A percentile compares a stretch with the other conserved stretches of the same genome.
Evolutionary conservation across 805 yeast genomes (phyloP).

Genomic region (Kregervanrija fluxuum): DNA sequence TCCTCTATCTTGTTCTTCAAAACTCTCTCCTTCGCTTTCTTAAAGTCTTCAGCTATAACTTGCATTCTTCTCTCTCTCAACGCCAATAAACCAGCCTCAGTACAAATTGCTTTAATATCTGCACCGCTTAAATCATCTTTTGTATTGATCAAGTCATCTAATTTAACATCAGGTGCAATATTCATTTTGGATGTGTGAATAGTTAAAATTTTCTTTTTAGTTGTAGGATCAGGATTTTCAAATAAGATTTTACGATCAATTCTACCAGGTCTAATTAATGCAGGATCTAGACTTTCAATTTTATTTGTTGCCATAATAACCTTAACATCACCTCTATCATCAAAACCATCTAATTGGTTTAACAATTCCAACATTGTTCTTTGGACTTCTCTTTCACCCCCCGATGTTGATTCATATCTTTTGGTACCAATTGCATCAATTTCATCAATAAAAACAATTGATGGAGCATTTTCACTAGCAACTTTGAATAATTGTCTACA

Average conservation of each 20-base stretch:
- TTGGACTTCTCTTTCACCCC: slow-evolving; percentile 96
- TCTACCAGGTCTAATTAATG: slow-evolving; percentile 94
- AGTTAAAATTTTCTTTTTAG: slow-evolving; percentile 85
- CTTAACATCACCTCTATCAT: slow-evolving; percentile 94
- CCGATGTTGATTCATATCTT: slow-evolving; percentile 85
- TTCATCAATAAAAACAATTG: slow-evolving; percentile 97
- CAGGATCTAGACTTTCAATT: slow-evolving; percentile 91
- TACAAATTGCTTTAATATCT: slow-evolving; percentile 94
- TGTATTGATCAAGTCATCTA: slow-evolving; percentile 80
- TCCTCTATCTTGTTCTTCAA: slow-evolving; percentile 96
- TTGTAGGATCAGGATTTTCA: slow-evolving; percentile 90
- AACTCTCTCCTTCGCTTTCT: slow-evolving; percentile 89
- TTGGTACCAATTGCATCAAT: slow-evolving; percentile 99
- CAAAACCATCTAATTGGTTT: slow-evolving; percentile 95
- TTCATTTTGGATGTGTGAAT: slow-evolving; percentile 95
- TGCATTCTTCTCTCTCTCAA: slow-evolving; percentile 96
- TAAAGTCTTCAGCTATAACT: slow-evolving; percentile 90
- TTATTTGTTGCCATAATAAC: slow-evolving; percentile 98
- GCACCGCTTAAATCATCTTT: slow-evolving; percentile 97
- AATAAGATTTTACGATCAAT: slow-evolving; percentile 92
- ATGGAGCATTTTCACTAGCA: slow-evolving; percentile 95
- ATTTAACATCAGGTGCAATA: slow-evolving; percentile 76
- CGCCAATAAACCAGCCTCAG: slow-evolving; percentile 95
- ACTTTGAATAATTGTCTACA: slow-evolving; percentile 92
- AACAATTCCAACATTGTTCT: slow-evolving; percentile 95